A percentile compares a stretch with the other conserved stretches of the same genome.
Conservation (phyloP, 2,329 filamentous ascomycete species). For the Fusarium armeniacum region DNA sequence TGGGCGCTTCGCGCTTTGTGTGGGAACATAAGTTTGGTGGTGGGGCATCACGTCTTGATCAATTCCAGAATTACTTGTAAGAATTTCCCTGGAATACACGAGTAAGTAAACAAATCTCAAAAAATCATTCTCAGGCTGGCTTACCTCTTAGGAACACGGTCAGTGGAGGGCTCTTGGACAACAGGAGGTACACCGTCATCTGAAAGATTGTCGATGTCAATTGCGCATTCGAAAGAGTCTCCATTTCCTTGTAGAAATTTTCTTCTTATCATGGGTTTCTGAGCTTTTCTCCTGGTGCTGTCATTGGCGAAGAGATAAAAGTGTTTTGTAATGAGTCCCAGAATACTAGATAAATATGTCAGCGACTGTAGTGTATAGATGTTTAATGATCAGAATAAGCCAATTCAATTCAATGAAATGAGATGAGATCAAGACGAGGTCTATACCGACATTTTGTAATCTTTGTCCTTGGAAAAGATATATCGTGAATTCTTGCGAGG, state of each 20-base stretch:
- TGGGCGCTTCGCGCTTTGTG: constrained; percentile 1
- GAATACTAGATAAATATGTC: background rate
- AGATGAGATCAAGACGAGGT: background rate
- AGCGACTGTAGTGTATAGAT: background rate
- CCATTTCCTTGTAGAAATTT: background rate
- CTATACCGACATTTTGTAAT: constrained; percentile 1
- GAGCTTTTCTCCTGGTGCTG: background rate
- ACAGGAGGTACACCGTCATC: background rate
- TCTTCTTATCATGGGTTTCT: background rate
- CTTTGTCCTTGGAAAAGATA: background rate
- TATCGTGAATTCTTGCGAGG: constrained; percentile 6
- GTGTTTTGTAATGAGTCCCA: background rate
- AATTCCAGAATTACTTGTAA: background rate
- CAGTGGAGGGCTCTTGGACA: background rate
- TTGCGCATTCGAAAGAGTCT: background rate
- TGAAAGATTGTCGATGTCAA: background rate
- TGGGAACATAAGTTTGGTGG: background rate
- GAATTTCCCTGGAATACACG: background rate
- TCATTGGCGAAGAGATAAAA: background rate
- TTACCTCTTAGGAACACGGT: constrained; percentile 2
- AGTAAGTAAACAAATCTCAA: background rate
- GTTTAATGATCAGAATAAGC: background rate
- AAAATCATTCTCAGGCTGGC: background rate
- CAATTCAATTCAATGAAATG: no score
- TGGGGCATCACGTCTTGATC: background rate